Conservation (phyloP, 2,329 filamentous ascomycete genomes). For the Aureobasidium pullulans region DNA sequence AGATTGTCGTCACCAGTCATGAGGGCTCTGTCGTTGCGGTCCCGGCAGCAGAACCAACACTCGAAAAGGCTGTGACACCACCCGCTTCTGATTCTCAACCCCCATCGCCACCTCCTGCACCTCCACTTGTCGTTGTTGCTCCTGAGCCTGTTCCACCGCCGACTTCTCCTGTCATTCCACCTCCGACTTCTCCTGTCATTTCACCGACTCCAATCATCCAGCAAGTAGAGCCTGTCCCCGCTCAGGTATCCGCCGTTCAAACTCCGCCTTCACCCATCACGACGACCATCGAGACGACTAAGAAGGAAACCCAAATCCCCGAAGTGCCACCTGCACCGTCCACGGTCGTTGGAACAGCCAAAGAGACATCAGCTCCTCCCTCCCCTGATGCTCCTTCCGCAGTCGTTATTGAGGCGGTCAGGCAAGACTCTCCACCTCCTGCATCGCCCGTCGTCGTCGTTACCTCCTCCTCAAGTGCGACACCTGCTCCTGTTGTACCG, state of each 20-base stretch:
- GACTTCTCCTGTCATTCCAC: background rate
- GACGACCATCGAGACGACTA: background rate
- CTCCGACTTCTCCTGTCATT: background rate
- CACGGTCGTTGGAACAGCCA: background rate
- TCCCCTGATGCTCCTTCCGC: background rate
- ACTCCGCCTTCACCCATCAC: background rate
- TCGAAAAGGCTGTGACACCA: slow-evolving; percentile 1
- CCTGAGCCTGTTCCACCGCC: background rate
- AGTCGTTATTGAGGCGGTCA: background rate
- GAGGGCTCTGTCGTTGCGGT: slow-evolving; percentile 4
- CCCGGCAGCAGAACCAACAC: slow-evolving; percentile 5
- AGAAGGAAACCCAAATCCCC: background rate
- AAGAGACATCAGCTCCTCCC: background rate
- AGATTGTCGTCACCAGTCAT: slow-evolving; percentile 9
- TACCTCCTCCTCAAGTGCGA: background rate
- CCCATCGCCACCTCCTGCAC: slow-evolving; percentile 1
- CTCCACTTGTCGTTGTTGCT: background rate
- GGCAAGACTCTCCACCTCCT: background rate
- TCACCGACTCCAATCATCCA: background rate
- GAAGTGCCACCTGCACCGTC: background rate
- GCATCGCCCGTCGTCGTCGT: background rate
- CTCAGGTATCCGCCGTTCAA: background rate
- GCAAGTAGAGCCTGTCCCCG: background rate
- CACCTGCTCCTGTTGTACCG: background rate
- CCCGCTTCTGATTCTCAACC: background rate